Evolutionary conservation across 192 early-diverging fungal genomes (phyloP), one percentile per base, ranked within the genome.

Genomic region (Blastocladiella britannica): DNA sequence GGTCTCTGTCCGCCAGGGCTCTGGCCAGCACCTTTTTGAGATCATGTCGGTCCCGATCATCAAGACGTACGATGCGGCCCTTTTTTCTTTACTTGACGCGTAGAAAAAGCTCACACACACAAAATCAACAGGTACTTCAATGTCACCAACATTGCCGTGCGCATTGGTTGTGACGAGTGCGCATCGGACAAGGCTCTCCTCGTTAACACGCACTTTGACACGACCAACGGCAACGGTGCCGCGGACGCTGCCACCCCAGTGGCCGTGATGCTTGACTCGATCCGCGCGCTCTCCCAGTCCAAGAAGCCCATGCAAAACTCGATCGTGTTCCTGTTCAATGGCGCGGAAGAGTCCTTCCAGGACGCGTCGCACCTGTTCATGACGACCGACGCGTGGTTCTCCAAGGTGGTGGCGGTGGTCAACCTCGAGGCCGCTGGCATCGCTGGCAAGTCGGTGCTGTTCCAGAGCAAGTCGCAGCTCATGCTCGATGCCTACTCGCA

Each of bases 351-450:
- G 62, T 73, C 78, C 0, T 60, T 84, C 7, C 82, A 87, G 55
- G 84, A 87, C 68, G 84, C 78, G 5, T 77, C 81, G 7, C 81
- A 84, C 56, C 79, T 75, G 4, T 87, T 87, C 61, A 79, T 84
- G 53, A 80, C 74, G 0, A 70, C 63, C 31, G 8, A 7, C 1
- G 9, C 31, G 31, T 43, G 31, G 31, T 43, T 43, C n/a, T n/a
- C n/a, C n/a, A n/a, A n/a, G n/a, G n/a, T n/a, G 51, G 67, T 71
- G 25, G 70, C 77, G 1, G 79, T 87, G 4, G 68, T 87, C n/a
- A 87, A 87, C 53, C 67, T 87, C n/a, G 84, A 87, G 58, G 80
- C 78, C 0, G 81, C 78, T 64, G 84, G 84, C 26, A 73, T 77
- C 4, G 67, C 63, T 18, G 84, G 84, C 2, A 63, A 65, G 6